Evolutionary conservation across 305 asterid species (phyloP), one percentile per base, ranked within the genome.

Genomic region (Striga hermonthica): DNA sequence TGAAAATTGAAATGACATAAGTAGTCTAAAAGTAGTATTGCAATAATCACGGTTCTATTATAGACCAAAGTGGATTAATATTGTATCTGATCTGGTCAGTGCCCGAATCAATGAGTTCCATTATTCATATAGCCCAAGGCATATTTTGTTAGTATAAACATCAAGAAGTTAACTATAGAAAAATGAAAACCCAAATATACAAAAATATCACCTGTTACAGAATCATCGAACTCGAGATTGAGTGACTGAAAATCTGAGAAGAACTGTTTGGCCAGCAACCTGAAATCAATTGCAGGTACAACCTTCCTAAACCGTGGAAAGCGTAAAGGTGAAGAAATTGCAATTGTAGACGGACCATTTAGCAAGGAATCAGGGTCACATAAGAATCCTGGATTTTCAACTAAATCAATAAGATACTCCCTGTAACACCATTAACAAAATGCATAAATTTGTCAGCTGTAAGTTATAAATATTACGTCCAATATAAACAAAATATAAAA

Each of bases 241-340:
- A 94, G 95, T 59, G 94, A 91, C 68, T 86, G 85, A 56, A 80
- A 79, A 72, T 87, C 97, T 34, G 87, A 72, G 79, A 94, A 88
- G 72, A 86, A 94, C 80, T 88, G 96, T 78, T 82, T 84, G 67
- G 99, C 99, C 85, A 94, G 77, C 69, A 80, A 81, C 78, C 89
- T 82, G 82, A 84, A 94, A 80, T 86, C 95, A 76, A 77, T 74
- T 72, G 82, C 49, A 60, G 88, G 83, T 79, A 78, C 90, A 84
- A 80, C 87, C 81, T 67, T 82, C 84, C 92, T 90, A 76, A 84
- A 84, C 47, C 90, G 80, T 41, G 97, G 98, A 74, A 94, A 85
- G 70, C 91, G 86, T 86, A 94, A 74, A 57, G 99, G 99, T 47
- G 99, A 94, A 74, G 95, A 84, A 78, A 94, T 88, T 69, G 93